Conservation (phyloP, 2,329 filamentous ascomycete species). For the Fusarium citri region DNA sequence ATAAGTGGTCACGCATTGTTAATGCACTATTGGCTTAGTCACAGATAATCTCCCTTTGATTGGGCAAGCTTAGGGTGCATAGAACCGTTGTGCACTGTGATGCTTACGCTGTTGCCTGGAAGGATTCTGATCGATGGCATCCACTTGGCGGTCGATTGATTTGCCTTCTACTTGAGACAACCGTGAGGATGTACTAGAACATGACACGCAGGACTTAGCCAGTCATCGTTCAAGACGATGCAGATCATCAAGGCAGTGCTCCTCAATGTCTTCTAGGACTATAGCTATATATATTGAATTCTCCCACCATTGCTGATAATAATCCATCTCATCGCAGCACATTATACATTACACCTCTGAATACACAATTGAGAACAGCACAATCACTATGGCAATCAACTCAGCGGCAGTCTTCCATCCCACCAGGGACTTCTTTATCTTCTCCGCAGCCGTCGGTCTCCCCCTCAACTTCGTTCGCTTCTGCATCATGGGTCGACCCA, state of each 20-base stretch:
- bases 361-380: neutral
- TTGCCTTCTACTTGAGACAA: neutral
- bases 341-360: neutral
- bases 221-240: neutral
- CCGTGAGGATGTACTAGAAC: accelerated
- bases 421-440: neutral
- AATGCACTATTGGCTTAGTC: too few species aligned
- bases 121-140: neutral
- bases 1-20: too few species aligned
- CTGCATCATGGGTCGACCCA: neutral
- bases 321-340: too few species aligned
- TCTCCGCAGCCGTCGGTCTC: neutral
- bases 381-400: neutral
- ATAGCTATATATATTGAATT: neutral
- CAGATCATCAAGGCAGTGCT: neutral
- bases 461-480: neutral
- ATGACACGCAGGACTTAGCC: neutral
- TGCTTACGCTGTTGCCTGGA: neutral
- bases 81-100: neutral
- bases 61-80: neutral
- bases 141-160: neutral
- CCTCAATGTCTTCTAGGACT: neutral
- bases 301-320: neutral
- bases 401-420: neutral
- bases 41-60: neutral